Percentiles rank a stretch among this genome's conserved stretches.
Conservation (phyloP, 257 asterid species). For the Solanum peruvianum region DNA sequence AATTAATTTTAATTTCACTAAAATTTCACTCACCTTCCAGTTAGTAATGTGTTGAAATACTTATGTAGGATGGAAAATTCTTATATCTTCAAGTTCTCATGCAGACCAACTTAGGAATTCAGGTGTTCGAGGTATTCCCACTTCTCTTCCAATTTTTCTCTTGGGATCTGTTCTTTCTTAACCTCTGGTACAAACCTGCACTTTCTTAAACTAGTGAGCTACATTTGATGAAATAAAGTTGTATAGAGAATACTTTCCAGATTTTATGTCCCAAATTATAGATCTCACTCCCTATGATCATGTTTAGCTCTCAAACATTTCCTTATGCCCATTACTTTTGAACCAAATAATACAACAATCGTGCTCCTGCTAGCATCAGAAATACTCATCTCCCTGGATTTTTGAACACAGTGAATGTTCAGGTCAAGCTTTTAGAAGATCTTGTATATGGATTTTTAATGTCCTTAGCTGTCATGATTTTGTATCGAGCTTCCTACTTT, state of each 20-base stretch:
- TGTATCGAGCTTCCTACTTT: neutral
- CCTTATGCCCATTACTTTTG: neutral
- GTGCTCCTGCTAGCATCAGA: neutral
- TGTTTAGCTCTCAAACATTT: neutral
- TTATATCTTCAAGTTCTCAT: conserved; percentile 56
- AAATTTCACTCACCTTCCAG: neutral
- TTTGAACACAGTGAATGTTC: neutral
- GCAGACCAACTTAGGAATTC: conserved; percentile 51
- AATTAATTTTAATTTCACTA: neutral
- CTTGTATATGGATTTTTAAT: neutral
- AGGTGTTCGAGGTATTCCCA: conserved; percentile 59
- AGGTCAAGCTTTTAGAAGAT: neutral
- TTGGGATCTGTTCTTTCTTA: neutral
- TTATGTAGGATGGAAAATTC: conserved; percentile 59
- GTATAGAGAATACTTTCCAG: neutral
- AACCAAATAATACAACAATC: neutral
- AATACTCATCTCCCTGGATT: neutral
- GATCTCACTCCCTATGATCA: neutral
- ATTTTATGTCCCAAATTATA: neutral
- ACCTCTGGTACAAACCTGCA: neutral
- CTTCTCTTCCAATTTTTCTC: neutral
- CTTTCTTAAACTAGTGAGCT: neutral
- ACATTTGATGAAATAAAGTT: neutral
- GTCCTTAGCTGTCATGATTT: neutral
- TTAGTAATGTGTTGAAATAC: conserved; percentile 4